Evolutionary conservation across 2,329 filamentous ascomycete genomes (phyloP).

Genomic region (Sarocladiaceae sp.): DNA sequence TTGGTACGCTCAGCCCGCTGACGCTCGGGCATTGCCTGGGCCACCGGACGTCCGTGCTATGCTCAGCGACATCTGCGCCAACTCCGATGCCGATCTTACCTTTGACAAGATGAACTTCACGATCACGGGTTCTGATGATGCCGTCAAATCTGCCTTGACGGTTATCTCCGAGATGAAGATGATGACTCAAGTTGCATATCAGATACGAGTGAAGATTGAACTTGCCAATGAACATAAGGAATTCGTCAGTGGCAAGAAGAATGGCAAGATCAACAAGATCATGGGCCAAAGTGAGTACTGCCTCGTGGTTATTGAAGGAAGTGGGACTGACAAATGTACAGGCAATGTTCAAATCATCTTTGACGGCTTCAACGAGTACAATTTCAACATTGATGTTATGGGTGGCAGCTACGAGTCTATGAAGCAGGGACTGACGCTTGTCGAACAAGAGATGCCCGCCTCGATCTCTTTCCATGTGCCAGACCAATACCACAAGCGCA

Average conservation of each 20-base stretch:
- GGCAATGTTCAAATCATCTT: constrained; percentile 98
- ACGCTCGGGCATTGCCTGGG: constrained; percentile 57
- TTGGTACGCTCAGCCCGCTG: constrained; percentile 86
- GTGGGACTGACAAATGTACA: constrained; percentile 26
- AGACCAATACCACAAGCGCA: constrained; percentile 98
- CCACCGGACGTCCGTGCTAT: constrained; percentile 80
- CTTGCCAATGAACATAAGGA: constrained; percentile 99
- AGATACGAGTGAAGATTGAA: constrained; percentile 97
- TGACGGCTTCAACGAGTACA: constrained; percentile 98
- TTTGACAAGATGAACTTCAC: constrained; percentile 94
- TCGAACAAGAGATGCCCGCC: constrained; percentile 98
- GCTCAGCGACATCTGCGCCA: constrained; percentile 92
- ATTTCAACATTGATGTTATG: constrained; percentile 98
- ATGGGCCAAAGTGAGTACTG: constrained; percentile 79
- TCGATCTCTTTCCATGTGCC: constrained; percentile 99
- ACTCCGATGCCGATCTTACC: constrained; percentile 89
- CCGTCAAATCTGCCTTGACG: constrained; percentile 90
- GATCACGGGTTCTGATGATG: constrained; percentile 92
- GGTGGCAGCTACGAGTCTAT: constrained; percentile 89
- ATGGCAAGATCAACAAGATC: constrained; percentile 99
- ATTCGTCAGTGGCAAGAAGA: constrained; percentile 99
- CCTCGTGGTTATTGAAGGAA: neutral
- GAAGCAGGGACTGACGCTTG: constrained; percentile 85
- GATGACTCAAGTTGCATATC: constrained; percentile 80
- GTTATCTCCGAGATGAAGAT: constrained; percentile 92